phyloP scores from a whole-genome alignment of 179 eudicot species.

The Monotropa hypopitys region DNA sequence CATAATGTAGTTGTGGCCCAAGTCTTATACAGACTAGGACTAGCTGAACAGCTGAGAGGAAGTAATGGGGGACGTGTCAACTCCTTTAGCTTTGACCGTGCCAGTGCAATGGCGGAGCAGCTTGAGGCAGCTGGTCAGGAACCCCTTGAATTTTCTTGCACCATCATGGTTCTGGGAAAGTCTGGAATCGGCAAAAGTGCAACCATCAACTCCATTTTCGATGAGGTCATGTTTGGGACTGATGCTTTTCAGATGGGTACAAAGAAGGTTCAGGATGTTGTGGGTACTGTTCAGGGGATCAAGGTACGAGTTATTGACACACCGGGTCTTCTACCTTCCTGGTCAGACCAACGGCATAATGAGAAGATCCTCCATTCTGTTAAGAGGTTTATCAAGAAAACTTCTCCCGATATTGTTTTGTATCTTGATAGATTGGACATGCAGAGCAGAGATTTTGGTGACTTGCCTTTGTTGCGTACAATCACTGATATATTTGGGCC shows the following conservation, averaged over 20 bases:
- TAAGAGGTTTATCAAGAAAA: slow-evolving; percentile 65
- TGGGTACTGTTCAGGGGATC: slow-evolving; percentile 87
- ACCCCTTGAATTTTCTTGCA: slow-evolving; percentile 77
- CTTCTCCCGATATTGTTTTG: slow-evolving; percentile 89
- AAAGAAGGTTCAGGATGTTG: slow-evolving; percentile 74
- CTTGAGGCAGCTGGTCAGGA: slow-evolving; percentile 73
- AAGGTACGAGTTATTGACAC: slow-evolving; percentile 89
- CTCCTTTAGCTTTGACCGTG: slow-evolving; percentile 84
- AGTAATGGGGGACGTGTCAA: slow-evolving; percentile 76
- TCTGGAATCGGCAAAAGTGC: slow-evolving; percentile 94
- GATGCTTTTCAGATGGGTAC: slow-evolving; percentile 78
- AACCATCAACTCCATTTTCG: slow-evolving; percentile 85
- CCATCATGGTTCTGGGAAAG: slow-evolving; percentile 90
- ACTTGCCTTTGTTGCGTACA: slow-evolving; percentile 73
- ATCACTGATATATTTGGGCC: slow-evolving; percentile 82
- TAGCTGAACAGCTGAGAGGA: slow-evolving; percentile 87
- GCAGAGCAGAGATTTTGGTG: slow-evolving; percentile 87
- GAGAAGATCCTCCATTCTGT: slow-evolving; percentile 76
- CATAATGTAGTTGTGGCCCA: slow-evolving; percentile 96
- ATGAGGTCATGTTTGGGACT: slow-evolving; percentile 59
- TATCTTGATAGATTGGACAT: slow-evolving; percentile 92
- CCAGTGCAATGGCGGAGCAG: slow-evolving; percentile 91
- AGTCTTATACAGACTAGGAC: slow-evolving; percentile 77
- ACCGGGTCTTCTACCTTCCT: slow-evolving; percentile 77
- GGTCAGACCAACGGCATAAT: slow-evolving; percentile 76